Conservation (phyloP, 441 rosid species). For the Biscutella auriculata region DNA sequence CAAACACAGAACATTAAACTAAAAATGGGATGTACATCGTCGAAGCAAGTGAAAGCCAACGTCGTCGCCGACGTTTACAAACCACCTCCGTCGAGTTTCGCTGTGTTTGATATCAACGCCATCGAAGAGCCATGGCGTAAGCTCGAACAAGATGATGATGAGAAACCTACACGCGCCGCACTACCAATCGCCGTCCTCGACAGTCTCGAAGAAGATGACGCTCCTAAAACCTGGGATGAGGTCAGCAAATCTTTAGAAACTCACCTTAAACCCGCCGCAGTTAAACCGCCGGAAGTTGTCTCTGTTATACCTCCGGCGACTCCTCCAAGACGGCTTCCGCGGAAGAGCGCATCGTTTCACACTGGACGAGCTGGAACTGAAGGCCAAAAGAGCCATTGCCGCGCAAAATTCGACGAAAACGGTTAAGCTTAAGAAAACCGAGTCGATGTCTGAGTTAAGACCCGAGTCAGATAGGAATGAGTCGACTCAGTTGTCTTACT, state of each 20-base stretch:
- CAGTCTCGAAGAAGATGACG: conserved; percentile 2
- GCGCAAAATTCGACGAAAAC: conserved; percentile 2
- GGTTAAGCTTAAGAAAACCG: conserved; percentile 31
- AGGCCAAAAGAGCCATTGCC: conserved; percentile 9
- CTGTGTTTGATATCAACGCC: conserved; percentile 65
- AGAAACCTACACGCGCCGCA: conserved; percentile 13
- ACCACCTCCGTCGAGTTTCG: conserved; percentile 65
- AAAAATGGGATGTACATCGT: conserved; percentile 70
- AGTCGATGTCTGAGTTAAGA: conserved; percentile 22
- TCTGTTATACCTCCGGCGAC: conserved; percentile 12
- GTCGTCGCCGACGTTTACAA: conserved; percentile 48
- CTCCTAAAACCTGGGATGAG: conserved; percentile 87
- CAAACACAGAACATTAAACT: not conserved
- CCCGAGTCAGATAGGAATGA: not conserved
- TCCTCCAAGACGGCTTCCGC: conserved; percentile 23
- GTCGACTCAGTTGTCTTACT: not conserved
- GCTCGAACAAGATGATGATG: conserved; percentile 21
- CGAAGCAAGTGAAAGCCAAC: conserved; percentile 44
- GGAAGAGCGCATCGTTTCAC: conserved; percentile 62
- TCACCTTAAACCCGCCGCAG: conserved; percentile 36
- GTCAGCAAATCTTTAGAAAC: conserved; percentile 67
- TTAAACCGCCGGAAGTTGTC: conserved; percentile 3
- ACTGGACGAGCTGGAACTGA: conserved; percentile 59
- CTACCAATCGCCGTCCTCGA: conserved; percentile 39
- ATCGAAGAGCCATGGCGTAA: conserved; percentile 77